Percentiles rank a stretch among this genome's conserved stretches.
These are phyloP conservation scores for Colletotrichum sojae DNA, from an alignment of 2,329 filamentous ascomycete species.

Conservation along the genomic window DNA sequence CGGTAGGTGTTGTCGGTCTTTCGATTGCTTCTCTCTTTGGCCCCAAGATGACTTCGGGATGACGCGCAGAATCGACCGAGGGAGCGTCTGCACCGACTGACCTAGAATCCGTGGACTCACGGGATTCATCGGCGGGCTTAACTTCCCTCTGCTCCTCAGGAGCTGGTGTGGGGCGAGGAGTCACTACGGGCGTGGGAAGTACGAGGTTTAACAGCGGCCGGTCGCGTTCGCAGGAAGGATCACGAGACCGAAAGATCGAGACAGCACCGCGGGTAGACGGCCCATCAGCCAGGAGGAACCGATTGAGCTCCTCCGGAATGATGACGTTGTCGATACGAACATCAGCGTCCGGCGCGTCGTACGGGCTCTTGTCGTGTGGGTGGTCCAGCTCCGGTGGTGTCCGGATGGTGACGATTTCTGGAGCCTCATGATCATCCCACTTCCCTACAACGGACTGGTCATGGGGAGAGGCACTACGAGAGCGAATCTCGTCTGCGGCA, in stretches of 20 bases:
- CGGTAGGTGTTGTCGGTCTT: constrained; percentile 59
- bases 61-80: constrained; percentile 44
- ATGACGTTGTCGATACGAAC: constrained; percentile 73
- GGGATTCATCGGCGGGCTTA: constrained; percentile 39
- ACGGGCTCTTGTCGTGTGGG: constrained; percentile 63
- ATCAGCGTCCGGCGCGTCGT: constrained; percentile 74
- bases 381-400: constrained; percentile 68
- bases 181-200: constrained; percentile 69
- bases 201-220: constrained; percentile 74
- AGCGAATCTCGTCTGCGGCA: constrained; percentile 67
- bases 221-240: constrained; percentile 68
- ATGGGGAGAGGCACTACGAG: constrained; percentile 64
- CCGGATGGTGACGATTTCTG: constrained; percentile 62
- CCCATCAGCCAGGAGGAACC: constrained; percentile 49
- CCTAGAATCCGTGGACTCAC: constrained; percentile 20
- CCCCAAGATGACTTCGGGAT: constrained; percentile 54
- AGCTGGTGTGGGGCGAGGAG: constrained; percentile 56
- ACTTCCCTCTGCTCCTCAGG: constrained; percentile 44
- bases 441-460: constrained; percentile 69
- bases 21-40: constrained; percentile 60
- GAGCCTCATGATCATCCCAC: constrained; percentile 57
- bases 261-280: constrained; percentile 46
- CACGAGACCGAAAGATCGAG: constrained; percentile 60
- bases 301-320: constrained; percentile 64
- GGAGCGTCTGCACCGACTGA: constrained; percentile 18